These are phyloP conservation scores for Wallacemonas rigidus DNA, from an alignment of 208 protist species.

Conservation along the genomic window DNA sequence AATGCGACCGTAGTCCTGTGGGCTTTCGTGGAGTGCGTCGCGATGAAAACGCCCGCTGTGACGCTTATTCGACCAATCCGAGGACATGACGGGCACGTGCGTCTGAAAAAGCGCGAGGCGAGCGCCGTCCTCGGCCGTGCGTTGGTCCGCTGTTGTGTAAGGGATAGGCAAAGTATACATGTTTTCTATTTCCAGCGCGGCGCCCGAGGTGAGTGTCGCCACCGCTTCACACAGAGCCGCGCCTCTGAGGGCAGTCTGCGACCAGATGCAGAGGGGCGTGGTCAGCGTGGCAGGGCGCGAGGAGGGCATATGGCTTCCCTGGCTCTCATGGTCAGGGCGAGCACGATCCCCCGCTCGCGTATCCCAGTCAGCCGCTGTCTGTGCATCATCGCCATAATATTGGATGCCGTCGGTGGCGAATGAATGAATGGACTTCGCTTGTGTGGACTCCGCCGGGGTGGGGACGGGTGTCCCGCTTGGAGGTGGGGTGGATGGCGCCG, in stretches of 20 bases:
- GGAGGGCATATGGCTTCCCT: not conserved
- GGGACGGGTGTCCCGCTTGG: no score
- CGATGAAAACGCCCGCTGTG: not conserved
- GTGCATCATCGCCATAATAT: no score
- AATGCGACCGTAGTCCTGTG: conserved; percentile 6
- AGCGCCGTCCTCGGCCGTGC: not conserved
- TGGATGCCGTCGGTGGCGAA: no score
- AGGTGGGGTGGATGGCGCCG: no score
- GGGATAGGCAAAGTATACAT: not conserved
- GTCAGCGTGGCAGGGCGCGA: not conserved
- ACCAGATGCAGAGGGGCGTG: not conserved
- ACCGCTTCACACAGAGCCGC: conserved; percentile 4
- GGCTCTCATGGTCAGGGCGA: not conserved
- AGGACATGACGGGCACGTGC: not conserved
- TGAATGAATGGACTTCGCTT: no score
- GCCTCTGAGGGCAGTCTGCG: not conserved
- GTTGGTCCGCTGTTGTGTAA: not conserved
- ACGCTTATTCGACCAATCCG: conserved; percentile 4
- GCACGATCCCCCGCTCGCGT: not conserved
- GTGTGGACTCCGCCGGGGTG: no score
- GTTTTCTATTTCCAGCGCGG: not conserved
- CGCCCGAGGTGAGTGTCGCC: not conserved
- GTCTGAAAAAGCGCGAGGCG: not conserved
- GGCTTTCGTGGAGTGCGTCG: not conserved
- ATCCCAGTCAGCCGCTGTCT: no score